phyloP scores from a whole-genome alignment of 1,284 basidiomycete species.

The Cutaneotrichosporon sp. region DNA sequence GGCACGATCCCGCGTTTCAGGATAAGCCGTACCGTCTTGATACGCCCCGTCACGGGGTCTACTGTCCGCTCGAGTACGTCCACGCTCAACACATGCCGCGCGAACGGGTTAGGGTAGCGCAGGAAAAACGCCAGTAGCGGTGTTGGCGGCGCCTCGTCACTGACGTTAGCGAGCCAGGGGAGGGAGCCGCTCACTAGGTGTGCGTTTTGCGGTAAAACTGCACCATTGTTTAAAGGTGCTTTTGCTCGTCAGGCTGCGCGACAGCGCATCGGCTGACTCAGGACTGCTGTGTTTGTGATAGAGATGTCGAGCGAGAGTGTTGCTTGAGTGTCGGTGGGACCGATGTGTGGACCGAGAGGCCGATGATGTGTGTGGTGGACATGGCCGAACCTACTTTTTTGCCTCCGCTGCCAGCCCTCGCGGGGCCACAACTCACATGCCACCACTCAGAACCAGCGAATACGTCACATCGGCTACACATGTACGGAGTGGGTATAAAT shows the following conservation, averaged over 20 bases:
- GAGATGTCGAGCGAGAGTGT: too few species aligned
- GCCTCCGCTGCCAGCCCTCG: too few species aligned
- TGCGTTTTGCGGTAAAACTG: slow-evolving; percentile 33
- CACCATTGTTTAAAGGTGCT: slow-evolving; percentile 19
- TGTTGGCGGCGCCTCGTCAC: slow-evolving; percentile 55
- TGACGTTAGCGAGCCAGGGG: slow-evolving; percentile 13
- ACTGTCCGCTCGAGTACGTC: slow-evolving; percentile 82
- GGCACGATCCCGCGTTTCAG: slow-evolving; percentile 86
- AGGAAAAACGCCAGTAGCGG: slow-evolving; percentile 89
- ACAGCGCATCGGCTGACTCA: too few species aligned
- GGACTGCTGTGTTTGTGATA: too few species aligned
- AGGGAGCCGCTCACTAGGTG: slow-evolving; percentile 23
- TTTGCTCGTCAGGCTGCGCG: too few species aligned
- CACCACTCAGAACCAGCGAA: not conserved
- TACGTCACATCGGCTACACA: not conserved
- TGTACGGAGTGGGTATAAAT: not conserved
- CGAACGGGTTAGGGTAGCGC: slow-evolving; percentile 94
- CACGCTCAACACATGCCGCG: slow-evolving; percentile 87
- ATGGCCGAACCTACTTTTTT: too few species aligned
- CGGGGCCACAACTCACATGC: too few species aligned
- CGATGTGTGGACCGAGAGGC: too few species aligned
- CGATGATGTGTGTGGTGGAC: too few species aligned
- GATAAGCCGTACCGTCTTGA: slow-evolving; percentile 85
- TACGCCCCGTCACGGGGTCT: slow-evolving; percentile 61
- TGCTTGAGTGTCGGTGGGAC: too few species aligned